Evolutionary conservation across 2,329 filamentous ascomycete species (phyloP), one percentile per base, ranked within the genome.

Genomic region (Saccharata proteae): DNA sequence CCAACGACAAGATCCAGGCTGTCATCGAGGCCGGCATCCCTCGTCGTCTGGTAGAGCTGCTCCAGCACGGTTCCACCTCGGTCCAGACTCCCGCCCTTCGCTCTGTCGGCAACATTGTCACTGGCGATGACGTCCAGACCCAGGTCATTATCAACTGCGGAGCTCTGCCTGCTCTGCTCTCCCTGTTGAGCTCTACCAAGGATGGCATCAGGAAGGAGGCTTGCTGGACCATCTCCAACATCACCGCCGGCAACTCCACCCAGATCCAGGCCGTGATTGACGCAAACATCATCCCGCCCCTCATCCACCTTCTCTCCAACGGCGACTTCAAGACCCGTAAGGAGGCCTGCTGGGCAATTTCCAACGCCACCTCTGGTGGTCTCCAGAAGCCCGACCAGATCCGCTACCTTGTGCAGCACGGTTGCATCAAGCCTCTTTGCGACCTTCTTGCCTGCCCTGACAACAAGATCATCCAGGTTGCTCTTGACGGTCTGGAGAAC

Each of bases 381-480:
- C 77, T 98, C 18, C 90, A 98, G 64, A 98, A 96, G 71, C 90
- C 90, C 2, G 90, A 96, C 37, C 90, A 98, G 66, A 98, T 98
- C 48, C 78, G 90, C 45, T 96, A 93, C 58, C 71, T 98, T 25
- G 90, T 98, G 18, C 63, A 75, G 20, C 82, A 90, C 61, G 90
- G 90, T 42, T 94, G 86, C 67, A 96, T 98, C 64, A 93, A 88
- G 65, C 90, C 90, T 4, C 71, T 98, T 19, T 98, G 90, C 58
- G 90, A 98, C 51, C 74, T 98, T 16, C 75, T 98, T 35, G 77
- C 75, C 22, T 98, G 90, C 69, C 92, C 92, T 17, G 90, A 98
- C 61, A 98, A 98, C 67, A 98, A 98, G 74, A 98, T 98, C 55
- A 98, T 98, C 48, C 90, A 98, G 62, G 90, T 98, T 43, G 90